Base-by-base conservation (phyloP, 345 rosid species). In the Arabidopsis arenosa region DNA sequence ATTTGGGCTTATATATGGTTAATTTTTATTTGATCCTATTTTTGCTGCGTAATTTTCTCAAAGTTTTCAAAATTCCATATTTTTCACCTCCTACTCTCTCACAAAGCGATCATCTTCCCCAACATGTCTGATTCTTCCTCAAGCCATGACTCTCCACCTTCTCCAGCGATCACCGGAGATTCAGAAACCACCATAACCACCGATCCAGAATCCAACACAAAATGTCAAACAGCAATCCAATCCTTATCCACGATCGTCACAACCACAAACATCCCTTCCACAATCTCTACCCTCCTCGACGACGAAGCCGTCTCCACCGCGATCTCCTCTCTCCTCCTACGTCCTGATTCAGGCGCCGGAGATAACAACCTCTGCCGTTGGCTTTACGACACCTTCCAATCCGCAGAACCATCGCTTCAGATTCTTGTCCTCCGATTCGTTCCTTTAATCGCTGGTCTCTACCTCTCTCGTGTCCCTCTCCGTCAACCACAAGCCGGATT, bases 321-420 rank as follows among this genome's bases (percentile, higher is more conserved):
- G 33, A 84, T 94, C 57, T 85, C 96, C 12, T 9, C 86, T 70
- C 93, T 87, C 77, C 93, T 92, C 75, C 89, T 77, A 35, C 83
- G 76, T 17, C 93, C 91, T 0, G 81, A 81, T 30, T 89, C 97
- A 9, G 96, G 98, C 54, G 73, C 96, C 28, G 96, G 97, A 0
- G 93, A 90, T 54, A 80, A 88, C 77, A 86, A 84, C 70, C 92
- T 92, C 68, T 94, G 96, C 64, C 89, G 95, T 6, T 92, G 98
- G 98, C 89, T 94, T 45, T 94, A 90, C 78, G 95, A 94, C 67
- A 89, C 97, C 5, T 92, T 94, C 78, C 95, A 92, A 61, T 82
- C 90, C 66, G 5, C 80, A 8, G 80, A 86, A 26, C 86, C 92
- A 0, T 63, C 83, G 2, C 91, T 90, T 41, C 95, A 87, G 68